These are phyloP conservation scores for Colletotrichum lini DNA, from an alignment of 2,329 filamentous ascomycete genomes.

Conservation along the genomic window DNA sequence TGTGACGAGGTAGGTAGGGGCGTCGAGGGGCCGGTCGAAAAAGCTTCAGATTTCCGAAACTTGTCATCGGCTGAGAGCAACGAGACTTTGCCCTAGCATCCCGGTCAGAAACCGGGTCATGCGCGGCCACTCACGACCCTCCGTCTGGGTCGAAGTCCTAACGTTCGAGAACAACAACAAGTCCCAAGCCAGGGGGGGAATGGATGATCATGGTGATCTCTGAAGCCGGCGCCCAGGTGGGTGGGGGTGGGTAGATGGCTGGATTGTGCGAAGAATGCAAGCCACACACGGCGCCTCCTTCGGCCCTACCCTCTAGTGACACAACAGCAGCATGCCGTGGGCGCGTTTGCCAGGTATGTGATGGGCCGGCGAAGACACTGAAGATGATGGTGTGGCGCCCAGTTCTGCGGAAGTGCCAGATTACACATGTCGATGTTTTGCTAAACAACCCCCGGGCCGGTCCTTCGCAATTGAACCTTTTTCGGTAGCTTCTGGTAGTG, in stretches of 20 bases:
- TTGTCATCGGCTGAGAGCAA: not conserved
- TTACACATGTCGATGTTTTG: slow-evolving; percentile 8
- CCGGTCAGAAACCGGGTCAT: not conserved
- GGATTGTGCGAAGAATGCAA: slow-evolving; percentile 1
- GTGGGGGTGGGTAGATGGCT: not conserved
- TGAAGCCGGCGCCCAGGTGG: slow-evolving; percentile 7
- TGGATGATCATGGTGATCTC: not conserved
- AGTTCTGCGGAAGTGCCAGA: not conserved
- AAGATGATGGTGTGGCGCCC: slow-evolving; percentile 22
- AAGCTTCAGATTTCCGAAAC: slow-evolving; percentile 13
- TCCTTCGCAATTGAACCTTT: slow-evolving; percentile 17
- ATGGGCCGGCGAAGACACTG: slow-evolving; percentile 15
- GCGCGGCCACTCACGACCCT: not conserved
- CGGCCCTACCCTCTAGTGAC: slow-evolving; percentile 30
- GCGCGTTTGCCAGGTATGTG: not conserved
- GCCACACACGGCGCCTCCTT: slow-evolving; percentile 12
- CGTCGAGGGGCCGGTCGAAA: too few relatives aligned
- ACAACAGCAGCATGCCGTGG: slow-evolving; percentile 8
- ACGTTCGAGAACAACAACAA: slow-evolving; percentile 27
- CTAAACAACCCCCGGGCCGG: not conserved
- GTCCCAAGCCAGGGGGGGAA: not conserved
- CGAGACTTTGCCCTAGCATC: not conserved
- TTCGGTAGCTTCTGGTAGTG: not conserved
- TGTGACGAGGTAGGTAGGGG: too few relatives aligned
- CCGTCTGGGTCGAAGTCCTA: not conserved